Evolutionary conservation across 2,329 filamentous ascomycete genomes (phyloP).

Genomic region (Epichloe uncinata): DNA sequence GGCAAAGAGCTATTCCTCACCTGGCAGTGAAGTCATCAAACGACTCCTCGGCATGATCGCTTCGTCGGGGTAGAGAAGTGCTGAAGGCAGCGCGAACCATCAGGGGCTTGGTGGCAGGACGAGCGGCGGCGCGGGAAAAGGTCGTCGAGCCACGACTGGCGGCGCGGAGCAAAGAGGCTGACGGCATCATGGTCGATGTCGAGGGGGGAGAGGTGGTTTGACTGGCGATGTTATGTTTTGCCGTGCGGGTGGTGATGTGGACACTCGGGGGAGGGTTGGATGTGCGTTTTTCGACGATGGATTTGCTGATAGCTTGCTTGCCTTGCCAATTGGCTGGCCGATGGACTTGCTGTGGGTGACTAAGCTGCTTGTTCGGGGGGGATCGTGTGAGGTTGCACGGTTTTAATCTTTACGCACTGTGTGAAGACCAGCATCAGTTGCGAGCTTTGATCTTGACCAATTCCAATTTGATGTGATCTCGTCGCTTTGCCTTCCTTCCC

Average conservation of each 20-base stretch:
- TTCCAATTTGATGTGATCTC: conserved; percentile 11
- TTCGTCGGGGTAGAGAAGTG: conserved; percentile 43
- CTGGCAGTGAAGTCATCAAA: conserved; percentile 98
- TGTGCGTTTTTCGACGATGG: conserved; percentile 13
- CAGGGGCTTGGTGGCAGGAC: conserved; percentile 42
- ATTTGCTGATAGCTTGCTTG: conserved; percentile 11
- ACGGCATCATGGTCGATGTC: conserved; percentile 40
- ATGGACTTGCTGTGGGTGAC: conserved; percentile 22
- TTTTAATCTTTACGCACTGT: no score
- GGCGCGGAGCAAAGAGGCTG: conserved; percentile 55
- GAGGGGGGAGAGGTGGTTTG: conserved; percentile 5
- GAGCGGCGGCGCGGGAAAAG: conserved; percentile 50
- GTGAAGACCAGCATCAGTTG: no score
- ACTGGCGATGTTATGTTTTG: background rate
- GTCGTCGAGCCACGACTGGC: conserved; percentile 53
- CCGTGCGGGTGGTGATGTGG: conserved; percentile 1
- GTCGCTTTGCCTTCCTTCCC: no score
- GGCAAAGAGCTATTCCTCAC: conserved; percentile 40
- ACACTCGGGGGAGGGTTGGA: conserved; percentile 7
- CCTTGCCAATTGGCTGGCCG: conserved; percentile 10
- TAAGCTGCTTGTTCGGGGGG: no score
- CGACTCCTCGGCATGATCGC: conserved; percentile 79
- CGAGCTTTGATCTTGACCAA: conserved; percentile 7
- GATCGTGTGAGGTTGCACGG: conserved; percentile 11
- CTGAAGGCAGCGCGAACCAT: conserved; percentile 48